Conservation (phyloP, 1,284 basidiomycete species). For the Naganishia sp. region DNA sequence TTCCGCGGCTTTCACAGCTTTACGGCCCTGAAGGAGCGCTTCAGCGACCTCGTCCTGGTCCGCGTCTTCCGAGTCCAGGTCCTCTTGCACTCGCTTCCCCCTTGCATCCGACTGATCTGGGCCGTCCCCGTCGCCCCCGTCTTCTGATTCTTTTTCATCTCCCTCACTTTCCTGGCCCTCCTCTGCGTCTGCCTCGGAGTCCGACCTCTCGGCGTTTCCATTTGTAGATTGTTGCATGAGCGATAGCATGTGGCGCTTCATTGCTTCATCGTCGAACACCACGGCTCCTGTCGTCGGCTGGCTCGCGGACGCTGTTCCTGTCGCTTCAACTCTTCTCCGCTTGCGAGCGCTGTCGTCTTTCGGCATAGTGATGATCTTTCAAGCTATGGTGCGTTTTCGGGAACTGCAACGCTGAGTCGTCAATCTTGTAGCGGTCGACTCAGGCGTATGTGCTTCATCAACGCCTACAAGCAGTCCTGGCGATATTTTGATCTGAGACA, state of each 20-base stretch:
- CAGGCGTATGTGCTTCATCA: too few relatives aligned
- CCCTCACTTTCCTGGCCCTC: background rate
- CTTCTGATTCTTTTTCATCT: conserved; percentile 21
- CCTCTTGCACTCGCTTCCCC: conserved; percentile 14
- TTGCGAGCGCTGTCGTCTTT: conserved; percentile 25
- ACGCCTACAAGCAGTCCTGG: background rate
- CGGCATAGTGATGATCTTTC: background rate
- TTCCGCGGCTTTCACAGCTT: background rate
- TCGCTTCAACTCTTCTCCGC: conserved; percentile 11
- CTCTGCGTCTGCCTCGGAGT: conserved; percentile 14
- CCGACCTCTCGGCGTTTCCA: conserved; percentile 7
- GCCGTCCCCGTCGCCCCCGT: conserved; percentile 34
- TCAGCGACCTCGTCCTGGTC: conserved; percentile 17
- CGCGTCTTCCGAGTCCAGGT: conserved; percentile 20
- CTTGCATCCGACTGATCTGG: conserved; percentile 3
- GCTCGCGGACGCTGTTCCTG: background rate
- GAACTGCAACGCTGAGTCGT: too few relatives aligned
- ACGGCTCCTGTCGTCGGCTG: background rate
- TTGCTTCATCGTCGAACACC: conserved; percentile 30
- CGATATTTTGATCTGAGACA: conserved; percentile 22
- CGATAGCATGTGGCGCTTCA: conserved; percentile 28
- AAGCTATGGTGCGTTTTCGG: background rate
- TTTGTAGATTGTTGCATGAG: conserved; percentile 11
- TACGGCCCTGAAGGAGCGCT: conserved; percentile 3
- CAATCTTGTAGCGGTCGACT: too few relatives aligned